Conservation (phyloP, 768 basidiomycete species). For the Lentinus brumalis region DNA sequence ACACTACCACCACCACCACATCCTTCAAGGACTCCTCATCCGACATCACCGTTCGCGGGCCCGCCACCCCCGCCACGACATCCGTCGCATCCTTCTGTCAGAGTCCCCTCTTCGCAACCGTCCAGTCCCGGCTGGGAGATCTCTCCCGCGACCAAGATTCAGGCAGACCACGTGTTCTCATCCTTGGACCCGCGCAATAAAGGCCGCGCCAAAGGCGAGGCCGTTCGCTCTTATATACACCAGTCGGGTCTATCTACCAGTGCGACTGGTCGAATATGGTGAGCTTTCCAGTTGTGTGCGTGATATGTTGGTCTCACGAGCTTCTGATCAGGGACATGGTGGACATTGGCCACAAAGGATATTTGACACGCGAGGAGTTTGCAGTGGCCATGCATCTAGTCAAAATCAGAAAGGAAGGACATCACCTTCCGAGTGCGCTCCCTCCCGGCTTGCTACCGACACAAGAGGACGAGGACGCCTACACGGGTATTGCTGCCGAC, state of each 20-base stretch:
- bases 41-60: not conserved
- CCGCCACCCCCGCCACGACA: conserved; percentile 2
- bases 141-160: conserved; percentile 6
- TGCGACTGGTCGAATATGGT: conserved; percentile 24
- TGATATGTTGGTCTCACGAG: not conserved
- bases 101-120: not conserved
- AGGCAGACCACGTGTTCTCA: conserved; percentile 19
- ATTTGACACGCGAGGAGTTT: conserved; percentile 20
- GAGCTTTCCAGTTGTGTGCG: not conserved
- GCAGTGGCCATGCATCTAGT: conserved; percentile 25
- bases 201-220: conserved; percentile 14
- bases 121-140: conserved; percentile 15
- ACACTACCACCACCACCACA: conserved; percentile 4
- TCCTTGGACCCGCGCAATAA: conserved; percentile 16
- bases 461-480: conserved; percentile 5
- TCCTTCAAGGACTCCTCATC: conserved; percentile 1
- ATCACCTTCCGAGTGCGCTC: conserved; percentile 19
- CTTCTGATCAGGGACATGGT: conserved; percentile 14
- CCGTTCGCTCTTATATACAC: conserved; percentile 14
- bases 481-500: conserved; percentile 3
- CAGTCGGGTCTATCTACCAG: conserved; percentile 15
- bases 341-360: conserved; percentile 19
- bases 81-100: not conserved
- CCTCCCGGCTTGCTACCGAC: conserved; percentile 7
- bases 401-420: conserved; percentile 18